Evolutionary conservation across 768 basidiomycete genomes (phyloP).

Genomic region (Tricholoma bakamatsutake): DNA sequence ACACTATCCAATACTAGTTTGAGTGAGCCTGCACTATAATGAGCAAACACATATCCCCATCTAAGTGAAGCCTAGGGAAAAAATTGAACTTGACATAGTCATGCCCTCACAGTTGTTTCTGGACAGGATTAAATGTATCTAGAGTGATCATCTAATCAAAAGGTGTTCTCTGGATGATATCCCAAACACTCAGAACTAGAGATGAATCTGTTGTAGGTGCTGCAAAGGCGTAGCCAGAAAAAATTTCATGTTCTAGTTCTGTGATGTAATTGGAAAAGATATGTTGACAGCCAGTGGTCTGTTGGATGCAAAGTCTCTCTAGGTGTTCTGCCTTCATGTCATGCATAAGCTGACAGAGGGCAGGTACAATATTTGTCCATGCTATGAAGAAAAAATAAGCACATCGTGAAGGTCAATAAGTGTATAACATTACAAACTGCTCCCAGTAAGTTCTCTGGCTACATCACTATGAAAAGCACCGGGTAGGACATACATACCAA

Average conservation of each 20-base stretch:
- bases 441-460: conserved; percentile 31
- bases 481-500: background rate
- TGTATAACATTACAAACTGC: conserved; percentile 23
- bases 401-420: background rate
- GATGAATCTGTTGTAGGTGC: conserved; percentile 15
- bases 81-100: too few species aligned
- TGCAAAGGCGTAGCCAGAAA: conserved; percentile 1
- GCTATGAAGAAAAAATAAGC: conserved; percentile 15
- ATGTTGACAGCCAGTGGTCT: conserved; percentile 13
- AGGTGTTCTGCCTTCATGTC: conserved; percentile 19
- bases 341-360: conserved; percentile 30
- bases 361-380: conserved; percentile 30
- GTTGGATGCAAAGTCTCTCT: conserved; percentile 10
- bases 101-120: conserved; percentile 6
- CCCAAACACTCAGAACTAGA: conserved; percentile 12
- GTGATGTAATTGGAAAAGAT: conserved; percentile 15
- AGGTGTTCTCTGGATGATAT: conserved; percentile 15
- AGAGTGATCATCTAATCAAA: conserved; percentile 10
- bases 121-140: conserved; percentile 10
- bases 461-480: conserved; percentile 27
- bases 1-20: too few species aligned
- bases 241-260: background rate
- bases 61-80: too few species aligned
- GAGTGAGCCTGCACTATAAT: too few species aligned
- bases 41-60: too few species aligned